phyloP scores from a whole-genome alignment of 345 rosid genomes.

The Toxicodendron radicans region DNA sequence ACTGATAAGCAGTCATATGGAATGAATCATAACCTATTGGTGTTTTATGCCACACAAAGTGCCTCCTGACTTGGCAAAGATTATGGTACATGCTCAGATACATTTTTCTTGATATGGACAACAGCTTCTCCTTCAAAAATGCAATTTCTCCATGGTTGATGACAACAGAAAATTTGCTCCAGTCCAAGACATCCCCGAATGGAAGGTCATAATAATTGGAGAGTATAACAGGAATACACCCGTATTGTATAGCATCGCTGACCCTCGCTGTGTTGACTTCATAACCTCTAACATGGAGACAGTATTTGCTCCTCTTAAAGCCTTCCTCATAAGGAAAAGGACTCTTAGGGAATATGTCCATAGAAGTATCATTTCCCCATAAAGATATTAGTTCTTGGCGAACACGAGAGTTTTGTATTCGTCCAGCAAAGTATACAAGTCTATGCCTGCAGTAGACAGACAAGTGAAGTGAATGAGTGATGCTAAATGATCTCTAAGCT shows the following conservation, averaged over 20 bases:
- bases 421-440: constrained; percentile 43
- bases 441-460: constrained; percentile 30
- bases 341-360: constrained; percentile 32
- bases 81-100: constrained; percentile 35
- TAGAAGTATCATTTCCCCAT: constrained; percentile 35
- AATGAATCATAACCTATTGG: constrained; percentile 43
- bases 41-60: constrained; percentile 43
- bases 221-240: constrained; percentile 44
- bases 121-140: constrained; percentile 27
- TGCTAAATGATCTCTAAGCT: too few relatives aligned
- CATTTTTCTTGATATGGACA: constrained; percentile 23
- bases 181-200: constrained; percentile 41
- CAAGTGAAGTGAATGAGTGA: neutral
- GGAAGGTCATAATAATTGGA: constrained; percentile 50
- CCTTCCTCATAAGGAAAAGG: constrained; percentile 41
- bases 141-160: constrained; percentile 34
- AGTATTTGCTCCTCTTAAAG: constrained; percentile 40
- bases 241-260: constrained; percentile 44
- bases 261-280: constrained; percentile 48
- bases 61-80: constrained; percentile 33
- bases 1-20: constrained; percentile 52
- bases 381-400: constrained; percentile 33
- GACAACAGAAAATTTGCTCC: constrained; percentile 44
- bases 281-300: constrained; percentile 49
- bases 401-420: constrained; percentile 35